Percentiles rank a stretch among this genome's conserved stretches.
These are phyloP conservation scores for Parastagonospora avenae DNA, from an alignment of 2,329 filamentous ascomycete species.

Conservation along the genomic window DNA sequence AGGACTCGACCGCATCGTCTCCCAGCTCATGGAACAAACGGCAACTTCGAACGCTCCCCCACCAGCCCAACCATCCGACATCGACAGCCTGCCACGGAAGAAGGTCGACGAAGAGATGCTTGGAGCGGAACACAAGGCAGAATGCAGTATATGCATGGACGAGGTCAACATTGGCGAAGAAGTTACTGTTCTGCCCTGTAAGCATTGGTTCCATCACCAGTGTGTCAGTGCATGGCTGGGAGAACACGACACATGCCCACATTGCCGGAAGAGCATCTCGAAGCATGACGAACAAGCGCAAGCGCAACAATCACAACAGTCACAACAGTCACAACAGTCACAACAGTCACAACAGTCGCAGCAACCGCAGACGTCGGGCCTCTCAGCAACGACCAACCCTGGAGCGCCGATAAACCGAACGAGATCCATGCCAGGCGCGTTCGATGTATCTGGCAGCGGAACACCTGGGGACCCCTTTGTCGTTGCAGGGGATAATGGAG, in stretches of 20 bases:
- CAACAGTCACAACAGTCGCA: too few species aligned
- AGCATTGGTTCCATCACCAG: constrained; percentile 88
- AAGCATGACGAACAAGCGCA: constrained; percentile 27
- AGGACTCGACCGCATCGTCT: constrained; percentile 85
- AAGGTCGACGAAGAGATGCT: constrained; percentile 73
- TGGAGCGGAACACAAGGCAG: constrained; percentile 67
- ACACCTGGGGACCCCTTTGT: constrained; percentile 26
- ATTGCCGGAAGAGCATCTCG: constrained; percentile 67
- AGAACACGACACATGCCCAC: constrained; percentile 91
- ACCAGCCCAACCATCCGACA: constrained; percentile 76
- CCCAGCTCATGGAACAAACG: constrained; percentile 84
- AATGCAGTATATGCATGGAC: constrained; percentile 97
- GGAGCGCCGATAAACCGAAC: constrained; percentile 11
- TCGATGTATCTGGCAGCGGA: constrained; percentile 25
- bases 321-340: too few species aligned
- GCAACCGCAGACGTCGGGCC: too few species aligned
- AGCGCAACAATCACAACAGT: constrained; percentile 4
- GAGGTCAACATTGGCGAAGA: constrained; percentile 74
- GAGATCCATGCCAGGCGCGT: constrained; percentile 38
- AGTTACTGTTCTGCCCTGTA: constrained; percentile 80
- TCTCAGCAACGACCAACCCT: constrained; percentile 5
- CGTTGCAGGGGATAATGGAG: constrained; percentile 14
- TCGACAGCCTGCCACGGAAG: constrained; percentile 73
- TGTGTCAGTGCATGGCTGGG: constrained; percentile 84
- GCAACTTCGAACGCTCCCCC: constrained; percentile 77